Conservation (phyloP, 2,329 filamentous ascomycete genomes). For the Aspergillus floridensis region DNA sequence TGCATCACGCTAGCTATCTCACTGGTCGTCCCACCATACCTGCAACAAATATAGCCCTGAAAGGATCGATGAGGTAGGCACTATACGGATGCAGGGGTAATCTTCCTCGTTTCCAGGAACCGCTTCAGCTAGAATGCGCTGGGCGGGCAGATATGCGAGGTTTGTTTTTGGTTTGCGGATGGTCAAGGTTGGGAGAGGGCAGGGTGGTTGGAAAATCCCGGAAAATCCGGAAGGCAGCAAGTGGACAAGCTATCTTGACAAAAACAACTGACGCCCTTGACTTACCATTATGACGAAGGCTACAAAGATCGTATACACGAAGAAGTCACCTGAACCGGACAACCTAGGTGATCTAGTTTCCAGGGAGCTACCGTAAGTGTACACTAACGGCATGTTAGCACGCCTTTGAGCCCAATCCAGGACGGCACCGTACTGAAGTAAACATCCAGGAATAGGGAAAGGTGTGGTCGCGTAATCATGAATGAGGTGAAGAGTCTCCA, state of each 20-base stretch:
- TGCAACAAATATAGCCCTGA: conserved; percentile 62
- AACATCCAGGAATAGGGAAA: conserved; percentile 67
- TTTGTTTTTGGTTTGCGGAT: conserved; percentile 24
- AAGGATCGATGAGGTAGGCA: conserved; percentile 61
- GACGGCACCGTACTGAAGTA: conserved; percentile 59
- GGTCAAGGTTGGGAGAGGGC: conserved; percentile 16
- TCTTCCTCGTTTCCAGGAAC: conserved; percentile 85
- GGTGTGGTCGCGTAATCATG: conserved; percentile 54
- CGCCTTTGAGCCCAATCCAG: conserved; percentile 17
- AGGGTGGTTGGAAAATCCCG: neutral
- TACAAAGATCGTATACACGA: conserved; percentile 77
- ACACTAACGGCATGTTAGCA: conserved; percentile 54
- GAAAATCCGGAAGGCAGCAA: neutral
- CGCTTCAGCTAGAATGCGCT: conserved; percentile 69
- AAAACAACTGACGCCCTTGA: conserved; percentile 34
- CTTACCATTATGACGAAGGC: conserved; percentile 74
- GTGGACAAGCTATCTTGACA: neutral
- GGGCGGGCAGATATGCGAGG: conserved; percentile 77
- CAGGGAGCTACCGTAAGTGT: conserved; percentile 71
- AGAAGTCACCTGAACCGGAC: conserved; percentile 70
- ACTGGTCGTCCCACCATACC: conserved; percentile 74
- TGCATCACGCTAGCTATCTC: conserved; percentile 59
- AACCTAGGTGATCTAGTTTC: conserved; percentile 73
- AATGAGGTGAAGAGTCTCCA: conserved; percentile 61
- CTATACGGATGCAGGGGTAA: conserved; percentile 63